A percentile compares a stretch with the other conserved stretches of the same genome.
phyloP scores from a whole-genome alignment of 2,329 filamentous ascomycete species.

The Sarocladium oryzae region DNA sequence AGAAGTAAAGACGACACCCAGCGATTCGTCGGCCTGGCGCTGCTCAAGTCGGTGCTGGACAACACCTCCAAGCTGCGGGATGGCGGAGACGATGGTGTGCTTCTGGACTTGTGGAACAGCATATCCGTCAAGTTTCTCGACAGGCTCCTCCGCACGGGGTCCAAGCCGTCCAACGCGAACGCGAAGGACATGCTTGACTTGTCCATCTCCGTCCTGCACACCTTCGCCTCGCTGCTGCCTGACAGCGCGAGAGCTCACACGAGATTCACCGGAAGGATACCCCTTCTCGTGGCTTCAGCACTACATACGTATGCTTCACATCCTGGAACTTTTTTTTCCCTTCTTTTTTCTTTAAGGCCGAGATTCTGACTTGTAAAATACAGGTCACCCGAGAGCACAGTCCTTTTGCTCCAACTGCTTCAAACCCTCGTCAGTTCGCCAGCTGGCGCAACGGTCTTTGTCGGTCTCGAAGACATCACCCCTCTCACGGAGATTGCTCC shows the following conservation, averaged over 20 bases:
- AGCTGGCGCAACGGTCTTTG: conserved; percentile 42
- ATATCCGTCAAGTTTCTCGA: conserved; percentile 59
- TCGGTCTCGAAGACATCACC: conserved; percentile 43
- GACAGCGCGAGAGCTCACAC: conserved; percentile 34
- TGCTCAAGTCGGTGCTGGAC: conserved; percentile 61
- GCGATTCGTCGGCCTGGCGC: conserved; percentile 59
- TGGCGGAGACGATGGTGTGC: conserved; percentile 36
- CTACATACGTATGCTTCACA: conserved; percentile 44
- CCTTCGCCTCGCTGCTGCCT: conserved; percentile 52
- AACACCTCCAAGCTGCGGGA: conserved; percentile 44
- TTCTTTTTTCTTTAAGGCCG: too few species aligned
- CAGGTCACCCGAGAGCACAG: conserved; percentile 47
- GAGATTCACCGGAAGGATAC: conserved; percentile 47
- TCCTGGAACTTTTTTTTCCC: too few species aligned
- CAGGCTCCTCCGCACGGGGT: conserved; percentile 51
- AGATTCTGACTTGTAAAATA: neutral
- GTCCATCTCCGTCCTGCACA: conserved; percentile 56
- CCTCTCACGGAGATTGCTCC: conserved; percentile 52
- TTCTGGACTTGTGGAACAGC: conserved; percentile 50
- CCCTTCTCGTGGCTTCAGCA: conserved; percentile 45
- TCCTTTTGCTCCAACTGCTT: conserved; percentile 50
- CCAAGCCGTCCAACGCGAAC: conserved; percentile 34
- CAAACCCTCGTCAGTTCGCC: conserved; percentile 46
- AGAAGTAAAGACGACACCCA: conserved; percentile 58
- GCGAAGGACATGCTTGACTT: conserved; percentile 56